Percentiles rank a stretch among this genome's conserved stretches.
phyloP scores from a whole-genome alignment of 148 eudicot species.

The Rhododendron molle region DNA sequence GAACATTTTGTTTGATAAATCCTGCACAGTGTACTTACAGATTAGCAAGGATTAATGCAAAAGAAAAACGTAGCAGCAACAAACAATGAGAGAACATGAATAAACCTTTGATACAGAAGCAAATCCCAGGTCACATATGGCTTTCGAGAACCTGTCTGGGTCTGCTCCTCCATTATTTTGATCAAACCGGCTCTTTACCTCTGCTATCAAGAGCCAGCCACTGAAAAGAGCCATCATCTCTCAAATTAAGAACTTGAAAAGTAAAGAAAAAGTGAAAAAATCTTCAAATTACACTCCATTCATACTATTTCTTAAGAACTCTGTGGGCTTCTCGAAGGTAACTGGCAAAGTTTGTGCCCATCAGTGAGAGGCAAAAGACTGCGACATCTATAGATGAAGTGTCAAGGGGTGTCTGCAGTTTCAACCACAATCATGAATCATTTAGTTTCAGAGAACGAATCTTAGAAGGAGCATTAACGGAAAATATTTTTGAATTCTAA shows the following conservation, averaged over 20 bases:
- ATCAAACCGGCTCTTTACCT: slow-evolving; percentile 93
- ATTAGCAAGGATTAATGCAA: background rate
- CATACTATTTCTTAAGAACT: slow-evolving; percentile 77
- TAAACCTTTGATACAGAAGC: slow-evolving; percentile 49
- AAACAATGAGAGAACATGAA: background rate
- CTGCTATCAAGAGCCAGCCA: slow-evolving; percentile 97
- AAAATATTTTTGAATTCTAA: background rate
- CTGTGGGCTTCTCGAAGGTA: slow-evolving; percentile 82
- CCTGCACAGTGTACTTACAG: slow-evolving; percentile 39
- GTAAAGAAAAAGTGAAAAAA: background rate
- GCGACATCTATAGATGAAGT: slow-evolving; percentile 76
- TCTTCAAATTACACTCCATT: background rate
- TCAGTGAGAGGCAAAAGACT: slow-evolving; percentile 89
- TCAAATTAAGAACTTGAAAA: slow-evolving; percentile 1
- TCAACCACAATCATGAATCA: background rate
- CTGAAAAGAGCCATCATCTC: slow-evolving; percentile 27
- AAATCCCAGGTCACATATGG: slow-evolving; percentile 75
- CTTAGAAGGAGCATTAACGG: background rate
- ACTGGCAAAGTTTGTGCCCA: slow-evolving; percentile 83
- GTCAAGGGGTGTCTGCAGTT: slow-evolving; percentile 78
- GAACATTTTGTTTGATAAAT: slow-evolving; percentile 92
- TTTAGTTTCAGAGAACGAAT: background rate
- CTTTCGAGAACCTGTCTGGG: slow-evolving; percentile 58
- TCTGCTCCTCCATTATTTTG: slow-evolving; percentile 89
- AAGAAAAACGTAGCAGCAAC: background rate